Base-by-base conservation (phyloP, 1,284 basidiomycete species). In the Rhodotorula glutinis region DNA sequence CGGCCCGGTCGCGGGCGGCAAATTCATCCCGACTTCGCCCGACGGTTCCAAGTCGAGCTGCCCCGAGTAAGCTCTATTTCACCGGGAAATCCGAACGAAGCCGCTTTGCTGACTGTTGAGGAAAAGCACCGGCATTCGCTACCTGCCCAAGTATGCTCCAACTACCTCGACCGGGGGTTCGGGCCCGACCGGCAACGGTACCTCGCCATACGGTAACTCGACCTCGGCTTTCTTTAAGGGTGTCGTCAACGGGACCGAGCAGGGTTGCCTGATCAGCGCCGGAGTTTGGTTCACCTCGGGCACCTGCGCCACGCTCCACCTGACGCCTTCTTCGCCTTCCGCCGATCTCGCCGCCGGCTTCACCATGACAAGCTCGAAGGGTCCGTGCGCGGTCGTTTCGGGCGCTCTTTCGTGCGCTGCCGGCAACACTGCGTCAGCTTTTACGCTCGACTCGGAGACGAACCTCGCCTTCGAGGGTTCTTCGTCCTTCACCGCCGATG, bases 1-100 rank as follows among this genome's bases (percentile, higher is more conserved):
- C 73, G 76, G 77, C 29, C 87, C 86, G 17, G 73, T 85, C 54
- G 82, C 88, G 53, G 86, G 88, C 70, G 88, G 88, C 8, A 74
- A 75, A 1, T 88, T 88, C 71, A 78, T 85, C 44, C 81, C 83
- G 87, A 88, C 59, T 75, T 59, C 46, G 57, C 25, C 53, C 25
- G 44, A 46, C 11, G 56, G 56, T 8, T 25, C 51, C 38, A 54
- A n/a, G 46, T 58, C 53, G 30, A 40, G 47, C 25, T 58, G 53
- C 41, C 40, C 43, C 17, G 16, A 25, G 64, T 65, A n/a, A 11
- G 53, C 52, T 3, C 9, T 2, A 4, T 13, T 51, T 25, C 41
- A 41, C 27, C 40, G 21, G 30, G 43, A 33, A n/a, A 14, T 57
- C 63, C 61, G 53, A 40, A 19, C 21, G 13, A 16, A 16, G 4